Evolutionary conservation across 1,139 yeast species (phyloP).

Genomic region (Eremothecium gossypii): DNA sequence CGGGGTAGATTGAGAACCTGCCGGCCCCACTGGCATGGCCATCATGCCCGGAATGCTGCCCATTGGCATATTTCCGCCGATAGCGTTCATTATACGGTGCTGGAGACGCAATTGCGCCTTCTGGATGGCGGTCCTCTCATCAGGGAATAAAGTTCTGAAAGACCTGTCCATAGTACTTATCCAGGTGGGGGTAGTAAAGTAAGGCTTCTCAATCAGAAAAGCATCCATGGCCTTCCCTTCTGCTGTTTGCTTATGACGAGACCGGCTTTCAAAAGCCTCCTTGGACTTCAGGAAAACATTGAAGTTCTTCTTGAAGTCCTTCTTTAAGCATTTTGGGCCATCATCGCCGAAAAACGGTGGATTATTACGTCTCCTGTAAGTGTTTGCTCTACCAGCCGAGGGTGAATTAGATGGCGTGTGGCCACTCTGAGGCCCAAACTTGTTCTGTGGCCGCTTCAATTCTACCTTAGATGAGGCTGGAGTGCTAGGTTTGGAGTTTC

Average conservation of each 20-base stretch:
- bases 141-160: slow-evolving; percentile 41
- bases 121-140: slow-evolving; percentile 23
- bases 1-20: slow-evolving; percentile 17
- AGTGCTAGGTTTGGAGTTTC: slow-evolving; percentile 16
- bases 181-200: slow-evolving; percentile 78
- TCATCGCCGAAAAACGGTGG: slow-evolving; percentile 25
- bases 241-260: slow-evolving; percentile 5
- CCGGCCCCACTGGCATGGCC: slow-evolving; percentile 24
- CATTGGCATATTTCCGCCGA: slow-evolving; percentile 21
- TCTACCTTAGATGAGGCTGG: slow-evolving; percentile 19
- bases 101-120: slow-evolving; percentile 26
- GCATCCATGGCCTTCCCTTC: slow-evolving; percentile 20
- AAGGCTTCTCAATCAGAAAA: slow-evolving; percentile 52
- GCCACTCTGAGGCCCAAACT: slow-evolving; percentile 10
- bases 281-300: slow-evolving; percentile 43
- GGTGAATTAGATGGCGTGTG: slow-evolving; percentile 15
- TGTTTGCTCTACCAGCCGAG: slow-evolving; percentile 14
- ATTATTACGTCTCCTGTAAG: slow-evolving; percentile 22
- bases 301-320: slow-evolving; percentile 41
- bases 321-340: slow-evolving; percentile 38
- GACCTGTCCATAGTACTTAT: slow-evolving; percentile 47
- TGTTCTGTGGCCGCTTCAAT: slow-evolving; percentile 11
- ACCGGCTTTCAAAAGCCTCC: slow-evolving; percentile 28
- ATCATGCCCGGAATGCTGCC: slow-evolving; percentile 18
- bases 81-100: slow-evolving; percentile 26